Evolutionary conservation across 108 stramenopile genomes (phyloP).

Genomic region (Parmales sp.): DNA sequence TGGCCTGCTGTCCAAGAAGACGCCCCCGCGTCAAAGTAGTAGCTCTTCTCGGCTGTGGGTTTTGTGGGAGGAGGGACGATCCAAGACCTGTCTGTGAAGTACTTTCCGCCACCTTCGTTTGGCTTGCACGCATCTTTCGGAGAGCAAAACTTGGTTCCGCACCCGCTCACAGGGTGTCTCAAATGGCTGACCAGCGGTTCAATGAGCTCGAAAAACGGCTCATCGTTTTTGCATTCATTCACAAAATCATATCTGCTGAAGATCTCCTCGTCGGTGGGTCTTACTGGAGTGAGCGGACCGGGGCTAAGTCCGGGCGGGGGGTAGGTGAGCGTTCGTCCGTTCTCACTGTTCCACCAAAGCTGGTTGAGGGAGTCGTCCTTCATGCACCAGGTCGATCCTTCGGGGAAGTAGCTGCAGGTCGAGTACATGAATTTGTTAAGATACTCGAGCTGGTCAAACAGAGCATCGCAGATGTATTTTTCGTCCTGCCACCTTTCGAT

Average conservation of each 20-base stretch:
- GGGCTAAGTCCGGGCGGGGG: background rate
- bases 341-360: conserved; percentile 1
- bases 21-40: conserved; percentile 12
- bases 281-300: background rate
- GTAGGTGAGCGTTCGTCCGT: background rate
- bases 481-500: background rate
- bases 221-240: background rate
- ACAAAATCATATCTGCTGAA: background rate
- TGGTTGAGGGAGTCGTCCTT: background rate
- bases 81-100: background rate
- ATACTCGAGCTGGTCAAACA: background rate
- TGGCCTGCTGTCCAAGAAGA: background rate
- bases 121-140: background rate
- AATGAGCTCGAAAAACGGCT: background rate
- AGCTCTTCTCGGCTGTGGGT: background rate
- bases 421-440: background rate
- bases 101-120: background rate
- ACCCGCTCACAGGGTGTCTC: background rate
- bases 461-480: background rate
- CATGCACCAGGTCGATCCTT: background rate
- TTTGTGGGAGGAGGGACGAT: background rate
- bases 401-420: background rate
- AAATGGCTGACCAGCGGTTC: conserved; percentile 3
- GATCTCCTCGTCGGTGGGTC: background rate
- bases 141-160: background rate